Conservation (phyloP, 2,329 filamentous ascomycete genomes). For the Ceratocystis harringtonii region DNA sequence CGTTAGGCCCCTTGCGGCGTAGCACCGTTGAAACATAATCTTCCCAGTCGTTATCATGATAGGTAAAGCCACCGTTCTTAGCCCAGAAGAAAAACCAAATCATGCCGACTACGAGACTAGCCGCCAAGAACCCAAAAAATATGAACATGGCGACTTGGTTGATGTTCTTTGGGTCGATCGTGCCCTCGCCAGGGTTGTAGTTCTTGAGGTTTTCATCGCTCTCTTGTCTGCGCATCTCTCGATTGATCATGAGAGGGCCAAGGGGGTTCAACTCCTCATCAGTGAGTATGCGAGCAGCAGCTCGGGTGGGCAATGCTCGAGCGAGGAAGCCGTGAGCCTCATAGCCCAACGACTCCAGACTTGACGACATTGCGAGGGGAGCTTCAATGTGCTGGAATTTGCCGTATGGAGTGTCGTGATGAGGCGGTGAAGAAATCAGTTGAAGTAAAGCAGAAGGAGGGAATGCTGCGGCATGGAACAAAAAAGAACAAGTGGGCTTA, state of each 20-base stretch:
- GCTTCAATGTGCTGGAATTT: background rate
- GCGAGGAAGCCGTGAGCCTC: constrained; percentile 6
- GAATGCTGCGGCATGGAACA: background rate
- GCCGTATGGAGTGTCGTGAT: background rate
- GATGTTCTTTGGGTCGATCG: constrained; percentile 40
- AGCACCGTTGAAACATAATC: constrained; percentile 96
- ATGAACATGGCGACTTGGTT: constrained; percentile 63
- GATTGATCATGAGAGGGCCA: constrained; percentile 31
- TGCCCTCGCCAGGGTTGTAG: constrained; percentile 31
- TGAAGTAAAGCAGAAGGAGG: background rate
- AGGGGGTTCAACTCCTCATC: constrained; percentile 8
- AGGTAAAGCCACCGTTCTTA: constrained; percentile 86
- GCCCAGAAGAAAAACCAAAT: constrained; percentile 99
- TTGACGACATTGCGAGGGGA: background rate
- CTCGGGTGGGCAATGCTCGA: background rate
- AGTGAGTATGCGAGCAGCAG: constrained; percentile 3
- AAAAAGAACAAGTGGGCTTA: background rate
- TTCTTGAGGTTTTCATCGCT: constrained; percentile 22
- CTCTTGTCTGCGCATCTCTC: constrained; percentile 31
- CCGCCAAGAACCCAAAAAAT: constrained; percentile 72
- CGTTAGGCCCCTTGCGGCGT: constrained; percentile 75
- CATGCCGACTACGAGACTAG: constrained; percentile 53
- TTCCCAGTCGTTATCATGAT: constrained; percentile 79
- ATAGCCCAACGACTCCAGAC: constrained; percentile 7
- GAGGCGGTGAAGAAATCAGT: background rate